A percentile compares a stretch with the other conserved stretches of the same genome.
Evolutionary conservation across 2,329 filamentous ascomycete genomes (phyloP).

Genomic region (Sclerotinia subarctica): DNA sequence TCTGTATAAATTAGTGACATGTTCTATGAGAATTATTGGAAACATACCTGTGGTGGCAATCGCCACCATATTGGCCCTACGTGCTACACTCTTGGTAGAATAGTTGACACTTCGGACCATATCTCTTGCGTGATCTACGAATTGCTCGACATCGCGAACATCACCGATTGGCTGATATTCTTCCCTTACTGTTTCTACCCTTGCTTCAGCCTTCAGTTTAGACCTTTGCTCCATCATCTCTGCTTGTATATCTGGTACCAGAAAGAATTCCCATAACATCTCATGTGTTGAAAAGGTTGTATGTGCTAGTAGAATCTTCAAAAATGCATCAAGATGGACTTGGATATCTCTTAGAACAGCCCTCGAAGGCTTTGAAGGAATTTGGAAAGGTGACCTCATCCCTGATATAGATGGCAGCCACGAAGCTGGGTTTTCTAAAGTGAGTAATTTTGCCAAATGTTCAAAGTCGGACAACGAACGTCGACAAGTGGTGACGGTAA

Average conservation of each 20-base stretch:
- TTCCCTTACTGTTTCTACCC: conserved; percentile 80
- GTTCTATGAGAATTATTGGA: not conserved
- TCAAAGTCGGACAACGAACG: conserved; percentile 88
- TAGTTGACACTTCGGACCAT: conserved; percentile 82
- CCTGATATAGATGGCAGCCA: conserved; percentile 82
- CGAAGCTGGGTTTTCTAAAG: conserved; percentile 88
- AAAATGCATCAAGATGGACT: conserved; percentile 77
- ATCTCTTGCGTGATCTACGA: conserved; percentile 86
- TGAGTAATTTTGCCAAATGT: conserved; percentile 77
- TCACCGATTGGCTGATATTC: conserved; percentile 84
- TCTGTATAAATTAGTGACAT: conserved; percentile 49
- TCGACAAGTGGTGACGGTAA: conserved; percentile 91
- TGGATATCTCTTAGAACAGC: conserved; percentile 86
- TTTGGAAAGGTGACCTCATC: conserved; percentile 83
- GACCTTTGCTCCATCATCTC: conserved; percentile 88
- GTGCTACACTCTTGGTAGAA: conserved; percentile 76
- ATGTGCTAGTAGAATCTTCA: conserved; percentile 81
- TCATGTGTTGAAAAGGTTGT: conserved; percentile 95
- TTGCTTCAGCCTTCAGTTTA: conserved; percentile 77
- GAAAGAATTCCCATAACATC: conserved; percentile 98
- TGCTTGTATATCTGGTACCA: conserved; percentile 89
- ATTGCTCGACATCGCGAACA: conserved; percentile 85
- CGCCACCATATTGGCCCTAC: conserved; percentile 71
- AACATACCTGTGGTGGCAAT: conserved; percentile 58
- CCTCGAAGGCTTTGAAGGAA: conserved; percentile 86